Evolutionary conservation across 768 basidiomycete species (phyloP), one percentile per base, ranked within the genome.

Genomic region (Calocera cornea): DNA sequence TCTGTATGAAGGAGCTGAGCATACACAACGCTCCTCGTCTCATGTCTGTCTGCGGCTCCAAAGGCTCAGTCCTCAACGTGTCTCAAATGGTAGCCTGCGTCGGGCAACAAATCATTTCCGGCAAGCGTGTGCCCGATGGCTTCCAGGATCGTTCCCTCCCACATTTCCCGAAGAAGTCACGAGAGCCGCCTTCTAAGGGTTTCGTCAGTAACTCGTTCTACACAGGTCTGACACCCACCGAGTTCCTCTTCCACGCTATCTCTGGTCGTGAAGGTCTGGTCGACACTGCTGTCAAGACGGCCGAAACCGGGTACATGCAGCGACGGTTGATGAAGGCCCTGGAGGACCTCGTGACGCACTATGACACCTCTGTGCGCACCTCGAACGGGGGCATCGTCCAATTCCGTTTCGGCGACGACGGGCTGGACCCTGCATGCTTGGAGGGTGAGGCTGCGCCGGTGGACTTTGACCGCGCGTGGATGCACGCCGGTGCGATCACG

Each of bases 51-150:
- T 97, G 95, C 79, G 95, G 95, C 76, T 98, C 97, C 3, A 98
- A 98, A 83, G 97, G 97, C 76, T 98, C 97, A 73, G 91, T 93
- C 70, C 95, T 99, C 78, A 99, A 99, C 77, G 97, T 99, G 66
- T 95, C 93, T 27, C 97, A 99, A 79, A 99, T 99, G 97, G 95
- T 98, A 65, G 97, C 95, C 74, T 97, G 95, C 84, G 97, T 99
- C 72, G 97, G 97, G 3, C 97, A 99, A 74, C 97, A 99, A 75
- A 97, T 98, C 76, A 98, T 99, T 70, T 86, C 93, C 22, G 97
- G 97, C 7, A 89, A 92, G 78, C 97, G 97, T 84, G 94, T 99
- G 5, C 95, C 94, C 0, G 89, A 98, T 81, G 97, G 95, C 34
- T 99, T 99, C 80, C 95, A 97, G 78, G 97, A 99, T 77, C 89